Evolutionary conservation across 352 stramenopile genomes (phyloP), one percentile per base, ranked within the genome.

Genomic region (Phytophthora tentaculata): DNA sequence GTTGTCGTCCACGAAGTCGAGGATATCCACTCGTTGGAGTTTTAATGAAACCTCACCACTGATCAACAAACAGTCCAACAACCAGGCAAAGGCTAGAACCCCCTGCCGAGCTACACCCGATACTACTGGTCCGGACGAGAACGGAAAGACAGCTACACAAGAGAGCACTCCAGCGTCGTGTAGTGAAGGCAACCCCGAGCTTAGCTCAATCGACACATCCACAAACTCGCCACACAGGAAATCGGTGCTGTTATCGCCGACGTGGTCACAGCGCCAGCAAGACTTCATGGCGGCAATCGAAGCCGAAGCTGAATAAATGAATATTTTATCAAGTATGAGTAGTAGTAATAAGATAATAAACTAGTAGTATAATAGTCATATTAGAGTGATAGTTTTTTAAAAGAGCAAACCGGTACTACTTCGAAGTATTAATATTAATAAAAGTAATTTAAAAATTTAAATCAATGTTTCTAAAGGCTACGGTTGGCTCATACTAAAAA

Each of bases 241-340:
- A 56, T 8, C 48, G 20, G 28, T 19, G 13, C 14, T 24, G 14
- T 24, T 65, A 35, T 71, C 62, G 4, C 47, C 63, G 9, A 56
- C 28, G 28, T 66, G 56, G 56, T 41, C 58, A n/a, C 57, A 35
- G 9, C 57, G 64, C 5, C 57, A 71, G 41, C 39, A 67, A 44
- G n/a, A 59, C 4, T 71, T 71, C 32, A 67, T 67, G 41, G 64
- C 50, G 3, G 64, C 64, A 14, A 71, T 71, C 3, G 64, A 71
- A 23, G 57, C 39, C 3, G 63, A 71, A 28, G 64, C 32, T 14
- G 32, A 39, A n/a, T n/a, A n/a, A n/a, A n/a, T n/a, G n/a, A n/a
- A n/a, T n/a, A n/a, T n/a, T n/a, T n/a, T n/a, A n/a, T n/a, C n/a
- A n/a, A n/a, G n/a, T n/a, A n/a, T n/a, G n/a, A n/a, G n/a, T n/a